Evolutionary conservation across 108 stramenopile genomes (phyloP).

Genomic region (Discostella pseudostelligera): DNA sequence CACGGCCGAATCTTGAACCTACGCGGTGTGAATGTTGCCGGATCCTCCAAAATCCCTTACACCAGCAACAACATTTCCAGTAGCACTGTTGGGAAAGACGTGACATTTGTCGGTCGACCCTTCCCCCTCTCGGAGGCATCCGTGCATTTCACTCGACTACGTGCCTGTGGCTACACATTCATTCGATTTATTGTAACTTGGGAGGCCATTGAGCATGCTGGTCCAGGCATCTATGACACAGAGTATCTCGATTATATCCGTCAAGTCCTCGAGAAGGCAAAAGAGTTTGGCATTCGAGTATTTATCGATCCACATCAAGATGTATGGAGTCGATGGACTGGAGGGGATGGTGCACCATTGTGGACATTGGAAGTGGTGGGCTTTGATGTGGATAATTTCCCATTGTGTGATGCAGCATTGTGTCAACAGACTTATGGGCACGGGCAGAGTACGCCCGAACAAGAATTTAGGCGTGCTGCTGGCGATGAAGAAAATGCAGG

Average conservation of each 20-base stretch:
- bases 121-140: constrained; percentile 43
- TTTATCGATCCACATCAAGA: constrained; percentile 53
- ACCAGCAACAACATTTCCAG: constrained; percentile 3
- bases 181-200: constrained; percentile 42
- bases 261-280: constrained; percentile 12
- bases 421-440: constrained; percentile 27
- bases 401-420: constrained; percentile 33
- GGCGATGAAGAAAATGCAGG: not conserved
- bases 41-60: constrained; percentile 40
- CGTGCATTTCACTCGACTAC: constrained; percentile 31
- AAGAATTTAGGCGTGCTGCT: not conserved
- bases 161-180: constrained; percentile 31
- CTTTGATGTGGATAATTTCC: constrained; percentile 35
- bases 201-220: constrained; percentile 52
- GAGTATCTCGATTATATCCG: constrained; percentile 40
- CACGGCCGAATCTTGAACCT: constrained; percentile 28
- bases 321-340: constrained; percentile 54
- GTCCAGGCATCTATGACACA: constrained; percentile 39
- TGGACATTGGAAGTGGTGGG: constrained; percentile 47
- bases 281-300: constrained; percentile 25
- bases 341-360: constrained; percentile 49
- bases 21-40: constrained; percentile 44
- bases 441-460: constrained; percentile 13
- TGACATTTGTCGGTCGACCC: constrained; percentile 44
- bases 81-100: not conserved